These are phyloP conservation scores for Epichloe gansuensis DNA, from an alignment of 2,329 filamentous ascomycete species.

Conservation along the genomic window DNA sequence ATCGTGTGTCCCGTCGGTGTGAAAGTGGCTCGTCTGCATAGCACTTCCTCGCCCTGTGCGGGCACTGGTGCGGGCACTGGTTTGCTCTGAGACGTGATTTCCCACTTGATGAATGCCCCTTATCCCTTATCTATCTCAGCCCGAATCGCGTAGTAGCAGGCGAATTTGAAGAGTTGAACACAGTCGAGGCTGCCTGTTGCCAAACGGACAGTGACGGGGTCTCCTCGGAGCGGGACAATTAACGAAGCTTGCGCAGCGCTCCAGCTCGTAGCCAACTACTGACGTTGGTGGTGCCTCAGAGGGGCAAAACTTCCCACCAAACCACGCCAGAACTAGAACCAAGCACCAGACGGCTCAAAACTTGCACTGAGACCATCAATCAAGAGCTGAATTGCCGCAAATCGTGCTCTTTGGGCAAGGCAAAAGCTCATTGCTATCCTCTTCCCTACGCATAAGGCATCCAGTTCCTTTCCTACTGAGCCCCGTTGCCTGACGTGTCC, in stretches of 20 bases:
- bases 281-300: slow-evolving; percentile 4
- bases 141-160: neutral
- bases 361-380: neutral
- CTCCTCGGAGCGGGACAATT: slow-evolving; percentile 9
- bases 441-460: neutral
- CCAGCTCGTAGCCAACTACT: slow-evolving; percentile 1
- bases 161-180: neutral
- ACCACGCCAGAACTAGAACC: neutral
- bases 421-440: neutral
- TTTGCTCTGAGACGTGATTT: neutral
- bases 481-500: neutral
- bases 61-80: neutral
- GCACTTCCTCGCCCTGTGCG: neutral
- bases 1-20: neutral
- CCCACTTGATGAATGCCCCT: neutral
- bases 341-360: neutral
- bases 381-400: neutral
- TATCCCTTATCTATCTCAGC: neutral
- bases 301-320: neutral
- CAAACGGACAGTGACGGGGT: neutral
- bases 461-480: neutral
- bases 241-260: neutral
- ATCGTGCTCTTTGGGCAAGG: neutral
- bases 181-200: slow-evolving; percentile 3
- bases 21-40: neutral